Conservation (phyloP, 2,329 filamentous ascomycete species). For the Xylaria multiplex region DNA sequence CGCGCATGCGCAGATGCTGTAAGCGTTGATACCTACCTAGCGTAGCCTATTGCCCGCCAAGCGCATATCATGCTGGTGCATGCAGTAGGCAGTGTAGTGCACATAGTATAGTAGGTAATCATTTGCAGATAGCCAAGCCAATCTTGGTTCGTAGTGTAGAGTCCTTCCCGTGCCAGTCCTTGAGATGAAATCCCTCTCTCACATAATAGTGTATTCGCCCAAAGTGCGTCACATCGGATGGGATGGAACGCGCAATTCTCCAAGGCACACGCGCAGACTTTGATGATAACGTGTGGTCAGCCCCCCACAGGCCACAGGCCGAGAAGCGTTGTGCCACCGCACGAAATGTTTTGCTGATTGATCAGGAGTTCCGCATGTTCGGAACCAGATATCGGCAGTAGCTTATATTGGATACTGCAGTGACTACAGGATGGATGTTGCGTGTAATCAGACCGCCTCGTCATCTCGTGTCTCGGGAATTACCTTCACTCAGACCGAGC, state of each 20-base stretch:
- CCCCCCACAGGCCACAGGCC: conserved; percentile 5
- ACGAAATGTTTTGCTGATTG: conserved; percentile 24
- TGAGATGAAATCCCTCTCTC: too few relatives aligned
- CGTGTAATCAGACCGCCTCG: conserved; percentile 14
- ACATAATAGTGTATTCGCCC: conserved; percentile 8
- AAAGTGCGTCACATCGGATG: conserved; percentile 16
- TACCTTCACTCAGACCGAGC: background rate
- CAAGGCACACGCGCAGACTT: conserved; percentile 1
- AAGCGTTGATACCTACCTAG: conserved; percentile 12
- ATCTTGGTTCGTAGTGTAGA: conserved; percentile 2
- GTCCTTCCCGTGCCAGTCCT: background rate
- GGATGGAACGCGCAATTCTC: conserved; percentile 29
- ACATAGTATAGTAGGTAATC: background rate
- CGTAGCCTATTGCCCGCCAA: background rate
- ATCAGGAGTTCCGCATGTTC: conserved; percentile 34
- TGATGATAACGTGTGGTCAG: conserved; percentile 16
- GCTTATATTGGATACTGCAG: conserved; percentile 16
- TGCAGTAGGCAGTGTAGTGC: conserved; percentile 3
- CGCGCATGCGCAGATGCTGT: conserved; percentile 2
- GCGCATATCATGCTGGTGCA: background rate
- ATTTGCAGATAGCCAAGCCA: conserved; percentile 10
- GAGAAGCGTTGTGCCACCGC: conserved; percentile 24
- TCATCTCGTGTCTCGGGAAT: conserved; percentile 22
- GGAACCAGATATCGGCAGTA: conserved; percentile 24
- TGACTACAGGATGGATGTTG: conserved; percentile 3